Evolutionary conservation across 768 basidiomycete genomes (phyloP).

Genomic region (Rhodosporidiobolus odoratus): DNA sequence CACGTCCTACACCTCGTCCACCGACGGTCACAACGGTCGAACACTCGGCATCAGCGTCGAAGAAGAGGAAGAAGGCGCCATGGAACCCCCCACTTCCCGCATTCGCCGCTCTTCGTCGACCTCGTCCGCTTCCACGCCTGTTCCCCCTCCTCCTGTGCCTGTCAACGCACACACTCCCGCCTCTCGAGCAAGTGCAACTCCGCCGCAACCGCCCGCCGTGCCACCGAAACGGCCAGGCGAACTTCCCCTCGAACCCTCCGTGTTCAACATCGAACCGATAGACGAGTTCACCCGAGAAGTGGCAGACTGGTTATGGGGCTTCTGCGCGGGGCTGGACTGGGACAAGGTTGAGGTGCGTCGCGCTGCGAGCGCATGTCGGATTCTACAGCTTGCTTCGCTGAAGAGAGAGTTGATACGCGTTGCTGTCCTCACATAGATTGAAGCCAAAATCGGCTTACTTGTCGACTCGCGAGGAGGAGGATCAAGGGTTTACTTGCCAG

Average conservation of each 20-base stretch:
- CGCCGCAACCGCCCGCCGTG: not conserved
- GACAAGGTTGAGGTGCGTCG: slow-evolving; percentile 57
- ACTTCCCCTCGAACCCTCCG: slow-evolving; percentile 52
- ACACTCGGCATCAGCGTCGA: not conserved
- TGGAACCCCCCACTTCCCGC: slow-evolving; percentile 4
- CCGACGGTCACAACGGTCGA: no score
- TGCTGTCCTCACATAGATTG: slow-evolving; percentile 50
- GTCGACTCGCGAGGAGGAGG: slow-evolving; percentile 55
- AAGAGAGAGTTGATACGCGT: not conserved
- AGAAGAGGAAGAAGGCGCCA: not conserved
- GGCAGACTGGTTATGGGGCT: slow-evolving; percentile 73
- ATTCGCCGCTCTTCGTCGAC: not conserved
- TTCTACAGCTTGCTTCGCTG: not conserved
- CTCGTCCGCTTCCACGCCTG: not conserved
- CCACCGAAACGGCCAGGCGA: not conserved
- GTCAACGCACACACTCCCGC: not conserved
- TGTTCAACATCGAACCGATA: slow-evolving; percentile 80
- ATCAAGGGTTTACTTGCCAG: slow-evolving; percentile 61
- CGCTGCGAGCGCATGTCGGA: no score
- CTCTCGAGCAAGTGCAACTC: not conserved
- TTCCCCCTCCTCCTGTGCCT: not conserved
- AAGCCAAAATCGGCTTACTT: slow-evolving; percentile 80
- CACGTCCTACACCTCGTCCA: not conserved
- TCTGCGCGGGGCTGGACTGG: slow-evolving; percentile 45
- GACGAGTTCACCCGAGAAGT: slow-evolving; percentile 90